Base-by-base conservation (phyloP, 2,329 filamentous ascomycete genomes). In the Penicillium psychrosexuale region DNA sequence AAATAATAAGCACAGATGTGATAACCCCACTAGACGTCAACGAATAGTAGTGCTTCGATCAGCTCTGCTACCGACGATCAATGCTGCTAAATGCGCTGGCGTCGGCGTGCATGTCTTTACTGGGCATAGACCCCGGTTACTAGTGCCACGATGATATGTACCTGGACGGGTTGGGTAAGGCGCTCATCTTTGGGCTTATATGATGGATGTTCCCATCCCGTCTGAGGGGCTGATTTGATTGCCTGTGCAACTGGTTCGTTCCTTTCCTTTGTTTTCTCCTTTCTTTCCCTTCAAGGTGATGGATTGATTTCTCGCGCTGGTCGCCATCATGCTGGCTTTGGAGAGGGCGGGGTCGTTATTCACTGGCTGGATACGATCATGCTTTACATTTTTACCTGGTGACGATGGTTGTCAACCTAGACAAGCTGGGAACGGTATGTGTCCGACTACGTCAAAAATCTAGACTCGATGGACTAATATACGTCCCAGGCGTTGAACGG, bases 311-410 rank as follows among this genome's bases (percentile, higher is more conserved):
- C 54, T 49, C 56, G 69, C 69, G 66, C 66, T 66, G 67, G 69
- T 59, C 69, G 71, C 69, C 48, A 72, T 71, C 64, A 67, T 62
- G 60, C 63, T 65, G 59, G 67, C 63, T 67, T 63, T 71, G 52
- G 69, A 72, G 64, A 72, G 70, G 68, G 72, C 69, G 64, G 71
- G 69, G 58, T 72, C 72, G 62, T 60, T 68, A 58, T 69, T 75
- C 62, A 70, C 65, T 61, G 68, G 67, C 61, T 76, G 73, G 73
- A 62, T 74, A 57, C 63, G 66, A 44, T 73, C 71, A 61, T 76
- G 72, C 64, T 69, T 71, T 59, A 67, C 64, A 57, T 75, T 71
- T 63, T 57, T 70, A 47, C 60, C 64, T 54, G 58, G 28, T 1
- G 30, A 59, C 51, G 64, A 63, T 43, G 65, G 69, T 54, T 57